phyloP scores from a whole-genome alignment of 2,329 filamentous ascomycete species.

The Microdochium paspali region DNA sequence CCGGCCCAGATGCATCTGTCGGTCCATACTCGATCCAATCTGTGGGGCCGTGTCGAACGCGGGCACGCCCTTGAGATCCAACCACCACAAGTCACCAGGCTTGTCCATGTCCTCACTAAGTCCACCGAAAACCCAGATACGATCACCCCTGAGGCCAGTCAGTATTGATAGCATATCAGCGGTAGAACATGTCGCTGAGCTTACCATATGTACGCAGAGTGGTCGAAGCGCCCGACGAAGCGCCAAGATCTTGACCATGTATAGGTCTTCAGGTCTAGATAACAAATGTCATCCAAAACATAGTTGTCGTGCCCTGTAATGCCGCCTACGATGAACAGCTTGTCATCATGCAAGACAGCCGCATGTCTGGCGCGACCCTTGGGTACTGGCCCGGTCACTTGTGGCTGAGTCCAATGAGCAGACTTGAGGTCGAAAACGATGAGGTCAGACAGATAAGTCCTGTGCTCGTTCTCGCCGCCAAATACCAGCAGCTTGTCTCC shows the following conservation, averaged over 20 bases:
- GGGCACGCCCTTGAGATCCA: slow-evolving; percentile 85
- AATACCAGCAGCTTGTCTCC: slow-evolving; percentile 95
- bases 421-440: slow-evolving; percentile 94
- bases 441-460: slow-evolving; percentile 88
- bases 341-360: slow-evolving; percentile 90
- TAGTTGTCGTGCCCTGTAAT: slow-evolving; percentile 88
- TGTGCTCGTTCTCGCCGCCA: slow-evolving; percentile 95
- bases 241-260: slow-evolving; percentile 96
- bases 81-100: slow-evolving; percentile 92
- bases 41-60: slow-evolving; percentile 67
- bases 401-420: slow-evolving; percentile 89
- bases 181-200: slow-evolving; percentile 2
- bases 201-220: slow-evolving; percentile 83
- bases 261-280: slow-evolving; percentile 92
- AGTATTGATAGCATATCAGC: slow-evolving; percentile 5
- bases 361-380: slow-evolving; percentile 89
- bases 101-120: slow-evolving; percentile 96
- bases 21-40: slow-evolving; percentile 38
- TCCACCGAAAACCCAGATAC: slow-evolving; percentile 94
- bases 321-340: slow-evolving; percentile 91
- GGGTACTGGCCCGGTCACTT: slow-evolving; percentile 74
- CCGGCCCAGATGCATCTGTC: slow-evolving; percentile 28
- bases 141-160: slow-evolving; percentile 46
- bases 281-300: slow-evolving; percentile 92
- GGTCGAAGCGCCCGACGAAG: slow-evolving; percentile 90